Conservation (phyloP, 192 early-diverging fungal genomes). For the Rhizophagus prolifer region DNA sequence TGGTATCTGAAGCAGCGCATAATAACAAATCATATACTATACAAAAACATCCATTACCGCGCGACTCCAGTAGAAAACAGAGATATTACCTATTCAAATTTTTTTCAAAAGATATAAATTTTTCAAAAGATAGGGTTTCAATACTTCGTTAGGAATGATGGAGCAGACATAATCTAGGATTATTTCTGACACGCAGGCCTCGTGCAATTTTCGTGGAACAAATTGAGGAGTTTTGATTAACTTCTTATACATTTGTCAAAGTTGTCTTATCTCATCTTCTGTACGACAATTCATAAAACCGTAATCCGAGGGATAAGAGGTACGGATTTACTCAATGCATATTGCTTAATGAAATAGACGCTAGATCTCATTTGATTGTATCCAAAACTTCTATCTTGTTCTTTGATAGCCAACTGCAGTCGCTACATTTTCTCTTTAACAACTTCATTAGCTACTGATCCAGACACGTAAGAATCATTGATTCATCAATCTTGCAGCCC, state of each 20-base stretch:
- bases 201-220: not conserved
- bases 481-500: conserved; percentile 1
- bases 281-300: conserved; percentile 13
- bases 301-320: not conserved
- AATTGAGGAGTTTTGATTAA: not conserved
- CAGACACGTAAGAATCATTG: not conserved
- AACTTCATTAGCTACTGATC: not conserved
- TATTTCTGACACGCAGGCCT: conserved; percentile 3
- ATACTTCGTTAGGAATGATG: conserved; percentile 5
- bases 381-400: not conserved
- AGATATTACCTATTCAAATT: not conserved
- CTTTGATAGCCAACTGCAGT: not conserved
- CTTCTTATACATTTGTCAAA: conserved; percentile 2
- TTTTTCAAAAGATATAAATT: conserved; percentile 8
- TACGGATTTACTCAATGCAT: not conserved
- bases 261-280: not conserved
- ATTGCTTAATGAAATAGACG: conserved; percentile 1
- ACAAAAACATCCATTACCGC: too few species aligned
- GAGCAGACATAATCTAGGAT: not conserved
- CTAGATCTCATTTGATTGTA: not conserved
- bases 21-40: too few species aligned
- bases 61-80: too few species aligned
- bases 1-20: too few species aligned
- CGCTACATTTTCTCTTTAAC: not conserved
- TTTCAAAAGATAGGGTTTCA: conserved; percentile 11